Base-by-base conservation (phyloP, 306 rosid genomes). In the Prunus mongolica region DNA sequence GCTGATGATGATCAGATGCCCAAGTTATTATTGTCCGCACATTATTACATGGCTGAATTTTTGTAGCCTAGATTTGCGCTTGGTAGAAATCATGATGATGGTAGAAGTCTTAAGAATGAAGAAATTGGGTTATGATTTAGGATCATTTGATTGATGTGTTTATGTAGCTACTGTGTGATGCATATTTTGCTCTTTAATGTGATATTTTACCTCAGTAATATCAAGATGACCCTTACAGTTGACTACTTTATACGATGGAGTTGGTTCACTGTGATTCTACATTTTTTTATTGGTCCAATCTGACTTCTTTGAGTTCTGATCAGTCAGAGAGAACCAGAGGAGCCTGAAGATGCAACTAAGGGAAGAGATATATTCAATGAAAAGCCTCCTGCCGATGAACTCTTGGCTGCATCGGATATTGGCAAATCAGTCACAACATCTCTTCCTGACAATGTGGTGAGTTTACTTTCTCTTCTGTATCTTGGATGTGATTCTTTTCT, bases 311-410 rank as follows among this genome's bases (percentile, higher is more conserved):
- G 15, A 83, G 55, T 65, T 78, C 32, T 44, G 67, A 14, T 70
- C 62, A 95, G 99, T 89, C 96, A 89, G 79, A 90, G 99, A 86
- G 97, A 95, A 78, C 99, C 99, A 2, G 99, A 95, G 91, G 99
- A 95, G 88, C 97, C 99, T 49, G 99, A 95, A 87, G 99, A 95
- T 84, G 97, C 99, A 66, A 92, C 96, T 20, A 95, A 95, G 80
- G 99, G 99, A 81, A 92, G 99, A 81, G 99, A 95, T 76, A 93
- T 95, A 78, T 95, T 95, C 80, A 95, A 95, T 78, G 99, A 92
- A 85, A 95, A 92, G 82, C 99, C 99, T 62, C 97, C 99, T 6
- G 85, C 97, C 77, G 99, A 95, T 84, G 99, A 95, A 80, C 96
- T 95, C 78, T 80, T 95, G 91, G 86, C 97, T 65, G 99, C 82